Conservation (phyloP, 352 stramenopile genomes). For the Elongisporangium senticosum region DNA sequence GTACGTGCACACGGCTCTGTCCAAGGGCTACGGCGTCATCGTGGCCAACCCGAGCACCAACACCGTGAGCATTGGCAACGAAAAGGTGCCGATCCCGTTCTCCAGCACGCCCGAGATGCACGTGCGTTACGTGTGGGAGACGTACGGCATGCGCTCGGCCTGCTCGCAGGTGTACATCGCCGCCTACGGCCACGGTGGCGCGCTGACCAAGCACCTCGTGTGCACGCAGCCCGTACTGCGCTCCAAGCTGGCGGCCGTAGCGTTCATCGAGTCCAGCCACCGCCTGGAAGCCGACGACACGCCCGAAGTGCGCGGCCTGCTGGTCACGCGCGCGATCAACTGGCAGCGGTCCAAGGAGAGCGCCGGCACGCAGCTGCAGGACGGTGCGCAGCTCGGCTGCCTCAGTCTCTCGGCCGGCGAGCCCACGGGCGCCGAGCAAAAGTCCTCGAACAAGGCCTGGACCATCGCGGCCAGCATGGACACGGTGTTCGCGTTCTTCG, state of each 20-base stretch:
- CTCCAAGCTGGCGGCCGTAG: constrained; percentile 60
- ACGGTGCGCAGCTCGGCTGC: constrained; percentile 66
- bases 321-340: constrained; percentile 75
- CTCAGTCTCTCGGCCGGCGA: constrained; percentile 73
- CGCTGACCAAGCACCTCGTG: constrained; percentile 70
- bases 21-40: constrained; percentile 77
- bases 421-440: constrained; percentile 54
- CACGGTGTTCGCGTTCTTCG: constrained; percentile 83
- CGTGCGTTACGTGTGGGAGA: constrained; percentile 81
- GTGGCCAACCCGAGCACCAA: constrained; percentile 81
- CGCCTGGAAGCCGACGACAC: constrained; percentile 58
- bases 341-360: constrained; percentile 74
- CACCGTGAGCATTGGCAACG: constrained; percentile 54
- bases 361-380: constrained; percentile 59
- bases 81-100: constrained; percentile 73
- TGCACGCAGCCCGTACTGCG: constrained; percentile 60
- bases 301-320: constrained; percentile 52
- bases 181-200: constrained; percentile 66
- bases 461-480: constrained; percentile 81
- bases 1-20: constrained; percentile 73
- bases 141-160: constrained; percentile 56
- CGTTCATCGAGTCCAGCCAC: constrained; percentile 82
- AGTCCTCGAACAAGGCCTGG: constrained; percentile 76
- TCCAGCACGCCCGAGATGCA: constrained; percentile 76
- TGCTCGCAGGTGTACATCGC: constrained; percentile 79